Evolutionary conservation across 1,284 basidiomycete genomes (phyloP), one percentile per base, ranked within the genome.

Genomic region (Pascua sp.): DNA sequence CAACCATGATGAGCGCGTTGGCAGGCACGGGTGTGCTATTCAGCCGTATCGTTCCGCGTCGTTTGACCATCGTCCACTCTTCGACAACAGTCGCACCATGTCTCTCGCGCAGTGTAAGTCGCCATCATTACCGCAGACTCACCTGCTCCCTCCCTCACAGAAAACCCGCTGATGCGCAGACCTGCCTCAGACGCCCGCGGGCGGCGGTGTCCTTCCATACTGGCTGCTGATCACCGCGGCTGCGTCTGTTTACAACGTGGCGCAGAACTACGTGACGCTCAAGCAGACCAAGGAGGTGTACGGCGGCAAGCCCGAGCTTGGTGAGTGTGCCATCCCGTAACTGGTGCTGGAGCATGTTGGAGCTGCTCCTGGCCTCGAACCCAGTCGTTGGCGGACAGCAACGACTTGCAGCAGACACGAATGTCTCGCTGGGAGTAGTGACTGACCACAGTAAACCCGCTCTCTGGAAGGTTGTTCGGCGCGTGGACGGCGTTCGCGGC

Each of bases 401-500:
- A n/a, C n/a, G n/a, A n/a, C n/a, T n/a, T n/a, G n/a, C n/a, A n/a
- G 5, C 32, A 41, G 15, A 11, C 10, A 18, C 5, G 43, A 8
- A 10, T 44, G 43, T 16, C 16, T 8, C 2, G 16, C 11, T 8
- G 15, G 15, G 16, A 18, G 16, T 9, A 36, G 16, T 37, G 32
- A 39, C 51, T 53, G 12, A 56, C 11, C 16, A n/a, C 75, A 94
- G 93, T 96, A 17, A 92, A 88, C 10, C 78, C 82, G 13, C 81
- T 97, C 13, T 89, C 93, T 61, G 88, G 90, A 38, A 84, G 93
- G 44, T 89, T 91, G 1, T 95, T 95, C 71, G 91, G 83, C 2
- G 81, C 85, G 1, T 97, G 93, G 92, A 95, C 92, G 0, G 77
- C 92, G 53, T 86, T 88, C 16, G 85, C 90, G 5, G 89, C 89